phyloP scores from a whole-genome alignment of 345 rosid genomes.

The Stellera chamaejasme region DNA sequence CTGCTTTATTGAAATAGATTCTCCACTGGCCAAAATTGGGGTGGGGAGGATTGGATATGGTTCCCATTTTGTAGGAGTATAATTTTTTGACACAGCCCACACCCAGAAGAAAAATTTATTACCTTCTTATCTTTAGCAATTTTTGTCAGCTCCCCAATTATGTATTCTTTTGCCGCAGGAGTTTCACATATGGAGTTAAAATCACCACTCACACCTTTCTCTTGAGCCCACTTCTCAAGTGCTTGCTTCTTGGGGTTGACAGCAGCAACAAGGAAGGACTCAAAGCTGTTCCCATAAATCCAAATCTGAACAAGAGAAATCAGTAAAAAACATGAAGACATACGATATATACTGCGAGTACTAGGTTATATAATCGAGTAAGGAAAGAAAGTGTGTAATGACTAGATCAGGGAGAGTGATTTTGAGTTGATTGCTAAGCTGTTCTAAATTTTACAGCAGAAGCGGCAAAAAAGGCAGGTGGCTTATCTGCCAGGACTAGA shows the following conservation, averaged over 20 bases:
- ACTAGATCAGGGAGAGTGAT: too few relatives aligned
- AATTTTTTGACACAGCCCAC: neutral
- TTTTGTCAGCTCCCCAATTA: conserved; percentile 61
- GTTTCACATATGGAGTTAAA: conserved; percentile 62
- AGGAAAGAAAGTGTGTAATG: too few relatives aligned
- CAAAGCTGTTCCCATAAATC: conserved; percentile 97
- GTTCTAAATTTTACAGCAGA: too few relatives aligned
- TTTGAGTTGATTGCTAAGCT: too few relatives aligned
- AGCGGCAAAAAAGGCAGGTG: too few relatives aligned
- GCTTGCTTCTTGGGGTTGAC: conserved; percentile 70
- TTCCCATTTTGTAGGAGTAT: too few relatives aligned
- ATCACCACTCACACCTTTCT: conserved; percentile 52
- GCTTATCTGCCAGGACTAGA: too few relatives aligned
- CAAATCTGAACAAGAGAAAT: conserved; percentile 47
- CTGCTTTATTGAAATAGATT: too few relatives aligned
- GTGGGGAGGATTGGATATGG: too few relatives aligned
- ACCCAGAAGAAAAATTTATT: neutral
- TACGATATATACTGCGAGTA: too few relatives aligned
- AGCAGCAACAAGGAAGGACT: conserved; percentile 84
- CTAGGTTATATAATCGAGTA: too few relatives aligned
- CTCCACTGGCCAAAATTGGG: too few relatives aligned
- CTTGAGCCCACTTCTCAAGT: conserved; percentile 79
- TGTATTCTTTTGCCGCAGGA: conserved; percentile 52
- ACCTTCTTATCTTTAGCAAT: conserved; percentile 81
- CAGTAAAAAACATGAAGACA: neutral